Base-by-base conservation (phyloP, 2,329 filamentous ascomycete species). In the Lasiodiplodia citricola region DNA sequence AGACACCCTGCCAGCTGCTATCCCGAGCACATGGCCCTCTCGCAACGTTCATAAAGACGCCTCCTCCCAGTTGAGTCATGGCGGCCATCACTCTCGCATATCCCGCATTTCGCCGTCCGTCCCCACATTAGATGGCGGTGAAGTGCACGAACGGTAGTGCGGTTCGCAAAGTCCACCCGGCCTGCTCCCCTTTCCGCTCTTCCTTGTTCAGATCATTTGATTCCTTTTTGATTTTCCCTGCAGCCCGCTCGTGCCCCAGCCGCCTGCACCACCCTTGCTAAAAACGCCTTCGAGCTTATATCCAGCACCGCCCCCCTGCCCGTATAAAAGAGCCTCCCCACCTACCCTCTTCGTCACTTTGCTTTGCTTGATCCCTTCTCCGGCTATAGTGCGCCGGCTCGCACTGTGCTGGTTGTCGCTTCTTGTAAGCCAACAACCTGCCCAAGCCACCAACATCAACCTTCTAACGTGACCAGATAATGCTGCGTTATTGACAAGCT, bases 91-190 rank as follows among this genome's bases (percentile, higher is more conserved):
- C n/a, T 37, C 37, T 41, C 37, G 41, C 65, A 67, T 55, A 35
- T 21, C 55, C 65, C 44, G 65, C 55, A 60, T 60, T 60, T 52
- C 54, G 54, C 55, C 65, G 65, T 44, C 37, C 37, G 65, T 60
- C 65, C 41, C 65, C 65, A 67, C 65, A 38, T n/a, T 60, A 54
- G 55, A 67, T 67, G 41, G 65, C 65, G 65, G 65, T 67, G 65
- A 50, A 60, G 25, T 37, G 65, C 54, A 58, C 54, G 44, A 25
- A 57, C 54, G 51, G 41, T 63, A 63, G 58, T 63, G 58, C 58
- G 41, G 57, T 47, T 62, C 57, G 58, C 58, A 44, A 67, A 25
- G 52, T 11, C 62, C 52, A 21, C 50, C 51, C 65, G 41, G 41
- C 65, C 41, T 4, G 21, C 55, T 51, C 55, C 44, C 54, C 31